Conservation (phyloP, 78 protist species). For the Creolimax fragrantissima region DNA sequence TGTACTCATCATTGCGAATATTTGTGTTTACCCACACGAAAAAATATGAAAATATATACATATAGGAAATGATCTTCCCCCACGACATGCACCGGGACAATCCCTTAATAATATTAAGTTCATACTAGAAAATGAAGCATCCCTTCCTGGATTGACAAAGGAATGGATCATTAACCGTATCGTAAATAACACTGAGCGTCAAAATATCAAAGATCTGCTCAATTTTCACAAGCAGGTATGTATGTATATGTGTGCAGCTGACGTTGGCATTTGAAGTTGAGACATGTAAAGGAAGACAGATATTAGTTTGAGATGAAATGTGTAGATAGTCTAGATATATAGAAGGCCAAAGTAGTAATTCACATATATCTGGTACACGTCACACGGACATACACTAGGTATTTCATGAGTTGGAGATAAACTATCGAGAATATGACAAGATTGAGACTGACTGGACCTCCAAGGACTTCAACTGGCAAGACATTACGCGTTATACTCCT, state of each 20-base stretch:
- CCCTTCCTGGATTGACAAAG: not conserved
- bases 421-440: not conserved
- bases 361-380: too few species aligned
- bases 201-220: not conserved
- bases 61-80: constrained; percentile 35
- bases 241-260: not conserved
- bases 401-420: not conserved
- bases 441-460: not conserved
- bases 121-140: constrained; percentile 26
- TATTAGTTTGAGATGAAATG: too few species aligned
- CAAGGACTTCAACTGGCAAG: not conserved
- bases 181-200: not conserved
- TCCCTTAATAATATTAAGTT: not conserved
- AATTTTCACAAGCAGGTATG: constrained; percentile 9
- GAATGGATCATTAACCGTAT: constrained; percentile 25
- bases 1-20: too few species aligned
- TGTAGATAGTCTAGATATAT: too few species aligned
- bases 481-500: not conserved
- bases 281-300: too few species aligned
- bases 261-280: too few species aligned
- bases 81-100: constrained; percentile 27
- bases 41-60: too few species aligned
- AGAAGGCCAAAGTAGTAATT: too few species aligned
- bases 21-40: too few species aligned
- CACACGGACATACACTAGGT: too few species aligned